A percentile compares a stretch with the other conserved stretches of the same genome.
Conservation (phyloP, 805 yeast species). For the Candida ficus region DNA sequence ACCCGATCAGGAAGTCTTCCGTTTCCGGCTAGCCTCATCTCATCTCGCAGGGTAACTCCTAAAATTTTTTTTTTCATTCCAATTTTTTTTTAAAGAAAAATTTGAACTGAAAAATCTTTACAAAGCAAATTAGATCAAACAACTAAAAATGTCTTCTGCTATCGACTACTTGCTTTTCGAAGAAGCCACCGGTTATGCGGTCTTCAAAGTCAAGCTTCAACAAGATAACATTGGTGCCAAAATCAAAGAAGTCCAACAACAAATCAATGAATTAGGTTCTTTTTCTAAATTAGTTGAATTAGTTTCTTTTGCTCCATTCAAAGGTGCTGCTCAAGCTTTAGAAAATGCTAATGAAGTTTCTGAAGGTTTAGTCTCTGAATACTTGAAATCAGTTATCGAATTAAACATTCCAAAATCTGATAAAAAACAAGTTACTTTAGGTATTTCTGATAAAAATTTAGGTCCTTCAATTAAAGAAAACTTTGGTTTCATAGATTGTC, state of each 20-base stretch:
- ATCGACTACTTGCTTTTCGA: slow-evolving; percentile 91
- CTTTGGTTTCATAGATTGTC: slow-evolving; percentile 85
- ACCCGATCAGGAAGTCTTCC: too few relatives aligned
- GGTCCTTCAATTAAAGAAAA: slow-evolving; percentile 95
- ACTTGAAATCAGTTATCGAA: slow-evolving; percentile 83
- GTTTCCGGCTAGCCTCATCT: too few relatives aligned
- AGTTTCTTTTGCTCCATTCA: slow-evolving; percentile 95
- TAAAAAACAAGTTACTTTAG: slow-evolving; percentile 65
- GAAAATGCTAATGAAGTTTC: slow-evolving; percentile 97
- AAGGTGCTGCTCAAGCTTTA: slow-evolving; percentile 98
- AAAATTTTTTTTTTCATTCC: too few relatives aligned
- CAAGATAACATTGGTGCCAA: slow-evolving; percentile 93
- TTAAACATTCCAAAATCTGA: slow-evolving; percentile 78
- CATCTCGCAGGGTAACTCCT: too few relatives aligned
- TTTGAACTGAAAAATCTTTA: too few relatives aligned
- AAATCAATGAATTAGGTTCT: slow-evolving; percentile 76
- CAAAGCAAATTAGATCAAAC: background rate
- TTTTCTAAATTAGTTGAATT: slow-evolving; percentile 92
- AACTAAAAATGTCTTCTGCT: slow-evolving; percentile 46
- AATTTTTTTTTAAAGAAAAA: too few relatives aligned
- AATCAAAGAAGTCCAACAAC: slow-evolving; percentile 89
- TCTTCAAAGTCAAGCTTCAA: slow-evolving; percentile 88
- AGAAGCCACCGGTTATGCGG: slow-evolving; percentile 98
- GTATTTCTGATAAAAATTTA: slow-evolving; percentile 89
- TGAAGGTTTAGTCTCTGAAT: slow-evolving; percentile 93